Percentiles rank a stretch among this genome's conserved stretches.
Conservation (phyloP, 306 rosid species). For the Acacia acuminata region DNA sequence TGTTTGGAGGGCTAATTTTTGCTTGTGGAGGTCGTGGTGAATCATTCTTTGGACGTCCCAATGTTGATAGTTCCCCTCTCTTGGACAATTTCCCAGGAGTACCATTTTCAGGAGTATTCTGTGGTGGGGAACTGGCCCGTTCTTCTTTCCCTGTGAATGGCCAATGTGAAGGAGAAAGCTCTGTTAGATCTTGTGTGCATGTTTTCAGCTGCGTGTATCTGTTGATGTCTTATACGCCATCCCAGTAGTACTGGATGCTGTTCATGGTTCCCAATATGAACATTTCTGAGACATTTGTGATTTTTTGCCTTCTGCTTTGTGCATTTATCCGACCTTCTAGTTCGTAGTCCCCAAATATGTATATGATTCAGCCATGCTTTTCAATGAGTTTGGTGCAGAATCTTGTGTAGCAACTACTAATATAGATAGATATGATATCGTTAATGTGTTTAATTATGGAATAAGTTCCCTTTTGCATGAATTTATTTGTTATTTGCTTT, state of each 20-base stretch:
- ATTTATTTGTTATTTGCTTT: not conserved
- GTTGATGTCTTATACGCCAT: constrained; percentile 52
- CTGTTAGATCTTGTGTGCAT: constrained; percentile 53
- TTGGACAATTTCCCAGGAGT: constrained; percentile 57
- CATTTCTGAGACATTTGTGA: not conserved
- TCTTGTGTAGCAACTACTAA: not conserved
- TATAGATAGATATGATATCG: not conserved
- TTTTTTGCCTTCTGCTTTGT: not conserved
- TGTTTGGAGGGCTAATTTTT: constrained; percentile 73
- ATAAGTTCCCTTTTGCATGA: not conserved
- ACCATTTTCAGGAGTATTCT: constrained; percentile 69
- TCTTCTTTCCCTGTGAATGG: constrained; percentile 34
- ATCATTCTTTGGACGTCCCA: constrained; percentile 48
- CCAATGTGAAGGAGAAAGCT: constrained; percentile 42
- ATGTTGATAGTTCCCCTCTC: constrained; percentile 66
- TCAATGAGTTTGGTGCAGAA: not conserved
- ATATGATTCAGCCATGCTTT: not conserved
- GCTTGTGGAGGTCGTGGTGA: constrained; percentile 72
- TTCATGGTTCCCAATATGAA: constrained; percentile 4
- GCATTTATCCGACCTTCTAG: not conserved
- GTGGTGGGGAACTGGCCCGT: constrained; percentile 79
- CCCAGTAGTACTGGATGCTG: constrained; percentile 36
- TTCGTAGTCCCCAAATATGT: not conserved
- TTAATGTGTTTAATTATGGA: not conserved
- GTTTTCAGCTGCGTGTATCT: constrained; percentile 67